A percentile compares a stretch with the other conserved stretches of the same genome.
Evolutionary conservation across 2,329 filamentous ascomycete species (phyloP).

Genomic region (Microsporum ferrugineum): DNA sequence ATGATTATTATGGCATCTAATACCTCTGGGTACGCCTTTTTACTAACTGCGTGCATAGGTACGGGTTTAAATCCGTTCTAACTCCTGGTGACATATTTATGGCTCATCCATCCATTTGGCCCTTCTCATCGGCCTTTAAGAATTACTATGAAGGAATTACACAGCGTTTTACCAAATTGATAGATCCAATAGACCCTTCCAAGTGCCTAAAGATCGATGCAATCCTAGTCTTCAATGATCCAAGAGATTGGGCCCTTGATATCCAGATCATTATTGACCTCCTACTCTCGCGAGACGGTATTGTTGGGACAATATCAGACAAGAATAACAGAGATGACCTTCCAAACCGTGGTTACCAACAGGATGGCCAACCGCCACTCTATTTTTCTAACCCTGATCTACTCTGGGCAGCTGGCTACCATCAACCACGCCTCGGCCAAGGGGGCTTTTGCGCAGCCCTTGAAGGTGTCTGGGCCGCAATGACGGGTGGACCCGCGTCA

Average conservation of each 20-base stretch:
- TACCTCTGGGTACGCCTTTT: neutral
- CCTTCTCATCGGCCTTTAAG: constrained; percentile 60
- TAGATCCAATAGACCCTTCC: constrained; percentile 31
- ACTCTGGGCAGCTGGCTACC: constrained; percentile 76
- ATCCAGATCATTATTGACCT: constrained; percentile 74
- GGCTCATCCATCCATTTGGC: constrained; percentile 65
- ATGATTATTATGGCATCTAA: constrained; percentile 13
- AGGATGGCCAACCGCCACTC: constrained; percentile 65
- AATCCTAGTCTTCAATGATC: constrained; percentile 89
- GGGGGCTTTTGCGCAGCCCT: constrained; percentile 79
- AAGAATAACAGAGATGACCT: constrained; percentile 56
- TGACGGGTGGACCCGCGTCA: constrained; percentile 49
- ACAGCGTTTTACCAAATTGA: constrained; percentile 25
- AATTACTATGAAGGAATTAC: constrained; percentile 47
- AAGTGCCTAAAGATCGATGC: constrained; percentile 68
- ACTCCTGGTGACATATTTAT: constrained; percentile 74
- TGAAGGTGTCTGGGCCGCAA: constrained; percentile 63
- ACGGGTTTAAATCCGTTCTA: constrained; percentile 71
- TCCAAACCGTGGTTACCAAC: constrained; percentile 67
- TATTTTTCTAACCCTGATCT: constrained; percentile 89
- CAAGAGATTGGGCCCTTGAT: constrained; percentile 90
- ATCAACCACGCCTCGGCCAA: constrained; percentile 76
- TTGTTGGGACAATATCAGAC: constrained; percentile 65
- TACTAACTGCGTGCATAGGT: constrained; percentile 26
- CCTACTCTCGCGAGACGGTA: constrained; percentile 64